These are phyloP conservation scores for Ophiostoma quercus DNA, from an alignment of 2,329 filamentous ascomycete genomes.

Conservation along the genomic window DNA sequence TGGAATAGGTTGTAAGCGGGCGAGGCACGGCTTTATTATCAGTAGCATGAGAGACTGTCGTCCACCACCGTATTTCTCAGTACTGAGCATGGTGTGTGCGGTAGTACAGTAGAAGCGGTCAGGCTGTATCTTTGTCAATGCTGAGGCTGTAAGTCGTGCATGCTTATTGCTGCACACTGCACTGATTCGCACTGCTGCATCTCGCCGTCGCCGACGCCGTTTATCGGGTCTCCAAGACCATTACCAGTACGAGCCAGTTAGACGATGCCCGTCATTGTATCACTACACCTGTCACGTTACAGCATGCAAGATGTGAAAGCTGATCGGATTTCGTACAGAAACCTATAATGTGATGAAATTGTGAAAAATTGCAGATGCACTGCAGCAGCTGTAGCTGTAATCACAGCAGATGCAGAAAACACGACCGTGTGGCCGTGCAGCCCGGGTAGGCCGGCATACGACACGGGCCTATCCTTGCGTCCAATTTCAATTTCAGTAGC, in stretches of 20 bases:
- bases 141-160: slow-evolving; percentile 3
- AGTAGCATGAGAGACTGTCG: background rate
- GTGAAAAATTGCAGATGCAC: background rate
- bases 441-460: background rate
- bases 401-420: background rate
- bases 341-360: background rate
- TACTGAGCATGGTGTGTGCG: background rate
- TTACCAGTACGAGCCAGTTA: background rate
- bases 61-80: background rate
- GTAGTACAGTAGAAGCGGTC: background rate
- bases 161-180: background rate
- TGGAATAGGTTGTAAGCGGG: no score
- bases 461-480: background rate
- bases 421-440: background rate
- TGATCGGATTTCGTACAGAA: background rate
- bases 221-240: background rate
- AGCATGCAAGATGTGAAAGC: background rate
- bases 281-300: background rate
- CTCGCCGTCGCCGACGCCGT: background rate
- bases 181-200: background rate
- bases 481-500: background rate
- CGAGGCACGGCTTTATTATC: background rate
- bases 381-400: background rate
- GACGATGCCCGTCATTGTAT: background rate
- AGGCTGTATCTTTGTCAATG: background rate